Conservation (phyloP, 371 early-diverging fungal species). For the Lichtheimia ramosa region DNA sequence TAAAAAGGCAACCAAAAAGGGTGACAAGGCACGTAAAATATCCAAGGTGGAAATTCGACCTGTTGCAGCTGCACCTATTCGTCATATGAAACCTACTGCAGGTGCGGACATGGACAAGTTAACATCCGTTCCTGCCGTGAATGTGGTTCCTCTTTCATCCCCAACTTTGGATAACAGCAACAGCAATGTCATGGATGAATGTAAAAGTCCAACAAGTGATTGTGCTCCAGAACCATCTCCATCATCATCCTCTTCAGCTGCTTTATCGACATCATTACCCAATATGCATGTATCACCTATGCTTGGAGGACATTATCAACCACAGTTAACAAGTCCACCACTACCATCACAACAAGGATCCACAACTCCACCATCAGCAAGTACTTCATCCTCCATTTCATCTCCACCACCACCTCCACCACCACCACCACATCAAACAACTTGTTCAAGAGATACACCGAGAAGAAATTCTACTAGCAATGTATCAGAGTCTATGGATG, state of each 20-base stretch:
- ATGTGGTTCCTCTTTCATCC: background rate
- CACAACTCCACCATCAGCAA: slow-evolving; percentile 6
- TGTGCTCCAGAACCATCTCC: background rate
- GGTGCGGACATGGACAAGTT: slow-evolving; percentile 11
- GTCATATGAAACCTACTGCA: background rate
- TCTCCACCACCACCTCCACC: slow-evolving; percentile 20
- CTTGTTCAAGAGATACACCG: background rate
- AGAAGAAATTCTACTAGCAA: slow-evolving; percentile 28
- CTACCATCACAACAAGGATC: slow-evolving; percentile 4
- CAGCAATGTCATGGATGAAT: background rate
- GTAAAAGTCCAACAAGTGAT: background rate
- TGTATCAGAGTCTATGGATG: slow-evolving; percentile 23
- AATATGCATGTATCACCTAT: background rate
- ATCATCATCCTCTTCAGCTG: background rate
- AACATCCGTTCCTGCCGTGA: background rate
- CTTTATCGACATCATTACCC: background rate
- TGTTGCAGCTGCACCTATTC: slow-evolving; percentile 23
- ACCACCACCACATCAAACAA: slow-evolving; percentile 13
- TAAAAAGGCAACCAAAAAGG: background rate
- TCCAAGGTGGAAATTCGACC: slow-evolving; percentile 38
- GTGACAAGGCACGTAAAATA: slow-evolving; percentile 27
- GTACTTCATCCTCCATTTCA: background rate
- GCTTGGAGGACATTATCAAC: no score
- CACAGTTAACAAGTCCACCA: background rate
- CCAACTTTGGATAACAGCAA: background rate